Conservation (phyloP, 2,329 filamentous ascomycete species). For the Mollisia scopiformis region DNA sequence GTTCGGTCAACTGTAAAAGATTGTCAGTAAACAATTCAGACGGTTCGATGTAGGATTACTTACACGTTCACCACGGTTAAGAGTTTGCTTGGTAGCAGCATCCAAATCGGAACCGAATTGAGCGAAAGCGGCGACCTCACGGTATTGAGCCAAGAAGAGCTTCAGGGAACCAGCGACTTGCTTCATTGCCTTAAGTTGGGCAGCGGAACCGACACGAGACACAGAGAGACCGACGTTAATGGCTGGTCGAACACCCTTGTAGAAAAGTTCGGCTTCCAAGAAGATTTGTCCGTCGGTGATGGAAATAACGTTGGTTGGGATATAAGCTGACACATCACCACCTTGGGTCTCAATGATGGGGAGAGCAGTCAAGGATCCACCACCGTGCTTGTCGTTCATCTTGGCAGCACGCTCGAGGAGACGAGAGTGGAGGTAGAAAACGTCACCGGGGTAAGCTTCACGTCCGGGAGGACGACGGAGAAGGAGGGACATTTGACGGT, state of each 20-base stretch:
- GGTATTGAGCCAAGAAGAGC: slow-evolving; percentile 99
- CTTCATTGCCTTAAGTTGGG: slow-evolving; percentile 99
- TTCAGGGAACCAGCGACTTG: slow-evolving; percentile 99
- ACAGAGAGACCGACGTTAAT: slow-evolving; percentile 99
- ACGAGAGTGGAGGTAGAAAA: slow-evolving; percentile 99
- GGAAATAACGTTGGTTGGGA: slow-evolving; percentile 99
- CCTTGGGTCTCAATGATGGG: slow-evolving; percentile 99
- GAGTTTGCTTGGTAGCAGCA: slow-evolving; percentile 97
- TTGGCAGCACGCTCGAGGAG: slow-evolving; percentile 99
- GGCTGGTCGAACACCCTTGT: slow-evolving; percentile 99
- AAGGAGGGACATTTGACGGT: slow-evolving; percentile 98
- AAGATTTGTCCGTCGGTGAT: slow-evolving; percentile 99
- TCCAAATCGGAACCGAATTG: slow-evolving; percentile 99
- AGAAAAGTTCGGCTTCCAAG: slow-evolving; percentile 98
- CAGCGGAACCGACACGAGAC: slow-evolving; percentile 98
- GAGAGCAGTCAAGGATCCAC: slow-evolving; percentile 95
- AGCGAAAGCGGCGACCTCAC: slow-evolving; percentile 99
- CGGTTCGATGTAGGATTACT: slow-evolving; percentile 41
- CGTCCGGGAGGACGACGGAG: slow-evolving; percentile 97
- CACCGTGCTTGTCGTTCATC: slow-evolving; percentile 94
- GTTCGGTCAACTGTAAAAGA: slow-evolving; percentile 74
- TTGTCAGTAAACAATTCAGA: slow-evolving; percentile 29
- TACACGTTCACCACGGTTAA: slow-evolving; percentile 97
- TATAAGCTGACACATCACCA: slow-evolving; percentile 99
- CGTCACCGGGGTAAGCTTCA: slow-evolving; percentile 99